phyloP scores from a whole-genome alignment of 2,329 filamentous ascomycete species.

The Xylaria digitata region DNA sequence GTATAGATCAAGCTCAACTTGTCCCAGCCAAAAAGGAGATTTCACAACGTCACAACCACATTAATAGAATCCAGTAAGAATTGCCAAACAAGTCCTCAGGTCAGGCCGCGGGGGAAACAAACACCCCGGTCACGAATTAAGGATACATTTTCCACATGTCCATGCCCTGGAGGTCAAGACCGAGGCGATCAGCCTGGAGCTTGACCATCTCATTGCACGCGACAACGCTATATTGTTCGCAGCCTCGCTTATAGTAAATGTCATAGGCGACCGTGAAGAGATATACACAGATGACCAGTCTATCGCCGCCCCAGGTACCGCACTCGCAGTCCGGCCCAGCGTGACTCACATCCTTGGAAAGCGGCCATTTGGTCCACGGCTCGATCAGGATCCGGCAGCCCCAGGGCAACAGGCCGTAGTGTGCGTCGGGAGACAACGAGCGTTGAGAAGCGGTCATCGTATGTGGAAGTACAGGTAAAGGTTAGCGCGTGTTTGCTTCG shows the following conservation, averaged over 20 bases:
- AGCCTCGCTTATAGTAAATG: not conserved
- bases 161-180: not conserved
- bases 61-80: too few relatives aligned
- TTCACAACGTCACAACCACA: not conserved
- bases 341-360: not conserved
- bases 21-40: not conserved
- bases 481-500: not conserved
- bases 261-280: not conserved
- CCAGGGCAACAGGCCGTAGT: not conserved
- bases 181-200: not conserved
- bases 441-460: not conserved
- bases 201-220: conserved; percentile 2
- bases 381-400: conserved; percentile 2
- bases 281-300: not conserved
- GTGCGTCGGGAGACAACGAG: not conserved
- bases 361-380: not conserved
- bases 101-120: not conserved
- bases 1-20: not conserved
- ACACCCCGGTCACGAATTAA: not conserved
- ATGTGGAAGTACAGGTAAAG: not conserved
- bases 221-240: not conserved
- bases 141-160: not conserved
- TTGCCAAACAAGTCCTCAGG: not conserved
- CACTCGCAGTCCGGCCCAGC: not conserved
- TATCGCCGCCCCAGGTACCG: not conserved